Base-by-base conservation (phyloP, 768 basidiomycete species). In the Collybia sordida region DNA sequence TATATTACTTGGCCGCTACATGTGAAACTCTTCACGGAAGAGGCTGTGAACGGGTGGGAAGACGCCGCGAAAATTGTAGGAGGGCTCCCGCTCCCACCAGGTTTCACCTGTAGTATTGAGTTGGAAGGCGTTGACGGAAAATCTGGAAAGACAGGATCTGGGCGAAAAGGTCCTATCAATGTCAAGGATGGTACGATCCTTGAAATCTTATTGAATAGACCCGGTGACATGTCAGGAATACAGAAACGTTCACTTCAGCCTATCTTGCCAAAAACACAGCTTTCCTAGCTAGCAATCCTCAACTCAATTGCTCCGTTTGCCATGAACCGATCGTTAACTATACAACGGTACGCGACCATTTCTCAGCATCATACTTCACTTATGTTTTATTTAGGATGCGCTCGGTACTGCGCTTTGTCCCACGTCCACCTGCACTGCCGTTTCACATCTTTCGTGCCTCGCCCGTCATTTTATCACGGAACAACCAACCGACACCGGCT, bases 1-100 rank as follows among this genome's bases (percentile, higher is more conserved):
- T 93, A 86, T 64, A 78, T 73, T 52, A 77, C 76, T 17, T 86
- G 86, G 81, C 88, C 90, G 0, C 70, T 93, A 27, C 85, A 83
- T 51, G 79, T 90, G 56, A 88, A 86, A 57, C 63, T 92, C 5
- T 93, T 92, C 65, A 83, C 84, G 1, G 66, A 75, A 36, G 80
- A 85, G 47, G 85, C 84, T 11, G 72, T 74, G 17, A 73, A 73
- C 48, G 62, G 64, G 4, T 90, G 88, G 86, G 57, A 73, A 12
- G 63, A 61, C 12, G 69, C 73, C 8, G 50, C 57, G 14, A 53
- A 51, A 34, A 42, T 61, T 6, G 45, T 55, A 7, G 43, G 39
- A 18, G 41, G 46, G 12, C 49, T 61, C 18, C 61, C 72, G 3
- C 69, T 83, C 37, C 85, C 85, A 11, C 65, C 54, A 18, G 82